Evolutionary conservation across 2,329 filamentous ascomycete genomes (phyloP), one percentile per base, ranked within the genome.

Genomic region (Metarhizium guizhouense): DNA sequence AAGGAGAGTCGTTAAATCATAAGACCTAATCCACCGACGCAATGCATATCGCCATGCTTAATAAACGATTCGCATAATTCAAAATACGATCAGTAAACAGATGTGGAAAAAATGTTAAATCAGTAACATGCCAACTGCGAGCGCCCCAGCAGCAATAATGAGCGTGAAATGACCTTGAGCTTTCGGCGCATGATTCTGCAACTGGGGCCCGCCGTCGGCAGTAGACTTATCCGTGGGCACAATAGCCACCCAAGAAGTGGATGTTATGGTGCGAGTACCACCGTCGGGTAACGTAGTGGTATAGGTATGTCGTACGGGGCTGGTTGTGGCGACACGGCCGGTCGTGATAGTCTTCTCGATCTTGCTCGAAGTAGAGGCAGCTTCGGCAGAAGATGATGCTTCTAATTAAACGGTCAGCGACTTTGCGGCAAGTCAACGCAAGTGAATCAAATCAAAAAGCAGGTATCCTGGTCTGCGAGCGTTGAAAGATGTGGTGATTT

Each of bases 241-340:
- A 43, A 76, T 73, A 25, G 69, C 72, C 3, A 80, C 77, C 63
- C 70, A 76, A 0, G 76, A 77, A 1, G 77, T 80, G n/a, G 72
- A 72, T 11, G 77, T 80, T 51, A 79, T 66, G 13, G 74, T 70
- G 3, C 72, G 72, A 54, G 75, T 67, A 36, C 69, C 72, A 30
- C 78, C 78, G 51, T 77, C 67, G 13, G 68, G 61, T 40, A 73
- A 64, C 6, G 76, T 78, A 6, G 74, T 75, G n/a, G 77, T 81
- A 57, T 68, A 66, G 0, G 74, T 76, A 29, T 70, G 63, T 6
- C 67, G 58, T 55, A 77, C 63, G 34, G 68, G 59, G 58, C 63
- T 74, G 13, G 66, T 70, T 11, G 72, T 72, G 38, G 64, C 66
- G 30, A 67, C 59, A 6, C 62, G 66, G 25, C 69, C 69, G 5